These are phyloP conservation scores for Geoglossum glabrum DNA, from an alignment of 495 filamentous ascomycete species.

Conservation along the genomic window DNA sequence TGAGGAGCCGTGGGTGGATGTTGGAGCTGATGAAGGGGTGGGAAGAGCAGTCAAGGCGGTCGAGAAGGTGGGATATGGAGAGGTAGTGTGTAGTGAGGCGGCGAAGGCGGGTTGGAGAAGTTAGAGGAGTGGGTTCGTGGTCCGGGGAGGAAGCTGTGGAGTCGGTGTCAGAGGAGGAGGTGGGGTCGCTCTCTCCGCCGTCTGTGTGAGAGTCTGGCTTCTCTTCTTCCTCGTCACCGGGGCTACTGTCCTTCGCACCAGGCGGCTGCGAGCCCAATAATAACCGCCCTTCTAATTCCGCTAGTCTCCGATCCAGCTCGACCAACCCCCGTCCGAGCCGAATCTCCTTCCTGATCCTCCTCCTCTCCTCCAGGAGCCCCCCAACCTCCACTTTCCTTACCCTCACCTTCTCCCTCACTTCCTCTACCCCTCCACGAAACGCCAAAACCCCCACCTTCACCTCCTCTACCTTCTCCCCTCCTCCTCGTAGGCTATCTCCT, in stretches of 20 bases:
- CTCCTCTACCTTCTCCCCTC: slow-evolving; percentile 82
- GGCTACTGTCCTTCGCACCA: slow-evolving; percentile 22
- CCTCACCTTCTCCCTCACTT: slow-evolving; percentile 32
- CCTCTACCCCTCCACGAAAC: slow-evolving; percentile 58
- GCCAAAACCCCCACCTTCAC: slow-evolving; percentile 71
- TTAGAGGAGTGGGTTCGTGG: too few species aligned
- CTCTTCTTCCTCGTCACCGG: slow-evolving; percentile 27
- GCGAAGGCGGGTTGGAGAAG: slow-evolving; percentile 26
- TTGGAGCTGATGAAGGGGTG: slow-evolving; percentile 48
- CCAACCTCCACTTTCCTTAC: slow-evolving; percentile 32
- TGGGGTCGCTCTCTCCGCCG: not conserved
- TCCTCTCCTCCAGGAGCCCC: slow-evolving; percentile 32
- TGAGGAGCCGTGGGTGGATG: slow-evolving; percentile 28
- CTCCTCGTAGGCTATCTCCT: slow-evolving; percentile 62
- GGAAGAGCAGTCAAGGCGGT: slow-evolving; percentile 26
- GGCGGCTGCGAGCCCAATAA: slow-evolving; percentile 31
- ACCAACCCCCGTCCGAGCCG: slow-evolving; percentile 45
- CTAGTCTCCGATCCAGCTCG: slow-evolving; percentile 47
- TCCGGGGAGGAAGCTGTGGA: not conserved
- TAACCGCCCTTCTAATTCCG: slow-evolving; percentile 55
- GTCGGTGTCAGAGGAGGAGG: not conserved
- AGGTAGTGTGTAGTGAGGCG: slow-evolving; percentile 37
- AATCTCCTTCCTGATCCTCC: slow-evolving; percentile 27
- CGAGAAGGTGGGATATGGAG: slow-evolving; percentile 28
- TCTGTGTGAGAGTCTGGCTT: slow-evolving; percentile 17